Evolutionary conservation across 2,329 filamentous ascomycete species (phyloP).

Genomic region (Emergomyces africanus): DNA sequence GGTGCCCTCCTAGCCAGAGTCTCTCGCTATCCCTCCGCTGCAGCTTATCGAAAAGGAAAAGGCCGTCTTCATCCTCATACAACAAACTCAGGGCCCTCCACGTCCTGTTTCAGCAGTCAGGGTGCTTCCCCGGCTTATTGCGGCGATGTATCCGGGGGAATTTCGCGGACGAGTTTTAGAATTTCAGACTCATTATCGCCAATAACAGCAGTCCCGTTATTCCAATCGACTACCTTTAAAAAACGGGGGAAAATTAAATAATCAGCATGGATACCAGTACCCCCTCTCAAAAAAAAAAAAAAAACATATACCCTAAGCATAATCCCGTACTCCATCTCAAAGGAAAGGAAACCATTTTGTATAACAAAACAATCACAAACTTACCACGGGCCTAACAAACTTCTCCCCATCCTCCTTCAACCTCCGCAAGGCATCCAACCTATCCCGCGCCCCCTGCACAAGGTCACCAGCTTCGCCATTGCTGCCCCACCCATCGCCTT

Average conservation of each 20-base stretch:
- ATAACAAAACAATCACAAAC: conserved; percentile 23
- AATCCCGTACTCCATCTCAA: not conserved
- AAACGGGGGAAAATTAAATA: conserved; percentile 5
- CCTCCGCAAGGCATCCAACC: conserved; percentile 66
- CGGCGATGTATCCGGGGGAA: conserved; percentile 30
- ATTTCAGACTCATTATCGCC: conserved; percentile 63
- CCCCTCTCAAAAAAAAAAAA: too few species aligned
- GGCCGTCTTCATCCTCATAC: not conserved
- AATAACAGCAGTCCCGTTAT: conserved; percentile 65
- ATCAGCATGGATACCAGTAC: conserved; percentile 6
- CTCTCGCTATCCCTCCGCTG: not conserved
- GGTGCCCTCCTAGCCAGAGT: not conserved
- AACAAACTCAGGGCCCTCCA: not conserved
- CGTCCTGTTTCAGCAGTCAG: not conserved
- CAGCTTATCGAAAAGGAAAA: not conserved
- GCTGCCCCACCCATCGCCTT: conserved; percentile 26
- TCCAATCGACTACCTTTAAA: conserved; percentile 68
- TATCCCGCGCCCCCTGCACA: conserved; percentile 59
- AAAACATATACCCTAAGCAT: not conserved
- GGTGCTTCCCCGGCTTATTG: conserved; percentile 6
- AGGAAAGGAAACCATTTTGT: not conserved
- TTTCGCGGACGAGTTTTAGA: conserved; percentile 58
- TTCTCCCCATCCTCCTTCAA: conserved; percentile 47
- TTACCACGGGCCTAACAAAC: conserved; percentile 66
- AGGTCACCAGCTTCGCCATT: conserved; percentile 53